Conservation (phyloP, 2,329 filamentous ascomycete genomes). For the Colletotrichum higginsianum region DNA sequence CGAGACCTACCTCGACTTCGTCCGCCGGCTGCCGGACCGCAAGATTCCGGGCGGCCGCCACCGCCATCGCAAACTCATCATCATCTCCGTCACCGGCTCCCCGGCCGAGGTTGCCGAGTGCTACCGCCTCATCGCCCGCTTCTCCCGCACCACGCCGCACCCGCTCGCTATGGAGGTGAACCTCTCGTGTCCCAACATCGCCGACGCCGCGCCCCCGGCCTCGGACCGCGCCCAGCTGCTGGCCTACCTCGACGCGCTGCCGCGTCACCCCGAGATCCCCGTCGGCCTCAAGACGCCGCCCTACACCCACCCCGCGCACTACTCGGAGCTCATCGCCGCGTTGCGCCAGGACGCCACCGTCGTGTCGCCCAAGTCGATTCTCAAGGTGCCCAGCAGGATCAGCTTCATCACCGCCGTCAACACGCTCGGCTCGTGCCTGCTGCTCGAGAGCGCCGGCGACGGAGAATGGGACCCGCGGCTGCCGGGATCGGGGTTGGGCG, state of each 20-base stretch:
- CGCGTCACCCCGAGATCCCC: constrained; percentile 53
- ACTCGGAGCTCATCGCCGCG: constrained; percentile 67
- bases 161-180: constrained; percentile 82
- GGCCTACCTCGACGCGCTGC: constrained; percentile 68
- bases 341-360: constrained; percentile 52
- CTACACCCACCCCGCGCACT: constrained; percentile 80
- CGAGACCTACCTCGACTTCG: constrained; percentile 69
- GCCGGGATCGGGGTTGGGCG: constrained; percentile 73
- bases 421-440: constrained; percentile 77
- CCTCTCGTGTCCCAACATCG: constrained; percentile 84
- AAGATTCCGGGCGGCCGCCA: constrained; percentile 24
- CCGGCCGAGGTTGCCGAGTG: constrained; percentile 70
- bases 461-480: constrained; percentile 53
- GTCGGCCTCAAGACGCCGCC: constrained; percentile 82
- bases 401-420: constrained; percentile 83
- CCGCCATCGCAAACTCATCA: constrained; percentile 68
- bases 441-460: constrained; percentile 58
- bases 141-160: constrained; percentile 56
- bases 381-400: constrained; percentile 51
- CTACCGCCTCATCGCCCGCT: constrained; percentile 65
- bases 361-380: constrained; percentile 28
- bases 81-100: constrained; percentile 80
- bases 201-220: constrained; percentile 77
- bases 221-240: constrained; percentile 69
- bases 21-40: constrained; percentile 61